These are phyloP conservation scores for Zarea fungicola DNA, from an alignment of 2,329 filamentous ascomycete species.

Conservation along the genomic window DNA sequence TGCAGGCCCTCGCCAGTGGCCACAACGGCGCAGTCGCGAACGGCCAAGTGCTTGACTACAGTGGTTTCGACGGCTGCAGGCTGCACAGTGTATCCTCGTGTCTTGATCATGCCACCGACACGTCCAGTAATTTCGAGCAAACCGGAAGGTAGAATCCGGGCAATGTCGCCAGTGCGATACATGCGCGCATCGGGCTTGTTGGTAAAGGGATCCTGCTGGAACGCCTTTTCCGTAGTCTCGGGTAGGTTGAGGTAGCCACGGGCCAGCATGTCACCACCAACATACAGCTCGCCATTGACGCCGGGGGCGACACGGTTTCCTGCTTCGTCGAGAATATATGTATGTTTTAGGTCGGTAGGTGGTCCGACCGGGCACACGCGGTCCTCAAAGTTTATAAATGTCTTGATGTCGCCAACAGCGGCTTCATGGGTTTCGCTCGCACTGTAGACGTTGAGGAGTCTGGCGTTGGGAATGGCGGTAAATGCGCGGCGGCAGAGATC, in stretches of 20 bases:
- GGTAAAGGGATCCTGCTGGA: constrained; percentile 61
- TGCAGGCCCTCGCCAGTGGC: constrained; percentile 73
- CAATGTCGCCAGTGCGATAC: constrained; percentile 70
- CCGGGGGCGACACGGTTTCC: constrained; percentile 59
- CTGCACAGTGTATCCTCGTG: constrained; percentile 72
- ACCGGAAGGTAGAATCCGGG: constrained; percentile 61
- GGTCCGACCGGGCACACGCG: constrained; percentile 70
- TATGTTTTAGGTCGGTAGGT: constrained; percentile 61
- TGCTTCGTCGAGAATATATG: constrained; percentile 67
- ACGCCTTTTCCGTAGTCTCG: constrained; percentile 69
- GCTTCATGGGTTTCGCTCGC: constrained; percentile 79
- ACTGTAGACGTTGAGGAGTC: constrained; percentile 75
- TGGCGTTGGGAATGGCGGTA: constrained; percentile 61
- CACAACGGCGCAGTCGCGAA: constrained; percentile 65
- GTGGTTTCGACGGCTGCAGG: constrained; percentile 71
- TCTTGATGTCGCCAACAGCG: constrained; percentile 67
- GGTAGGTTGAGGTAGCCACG: constrained; percentile 75
- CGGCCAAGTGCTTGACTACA: constrained; percentile 63
- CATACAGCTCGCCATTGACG: constrained; percentile 65
- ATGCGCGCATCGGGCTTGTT: constrained; percentile 56
- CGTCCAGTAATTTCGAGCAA: constrained; percentile 70
- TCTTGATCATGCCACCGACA: constrained; percentile 75
- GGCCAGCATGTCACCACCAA: constrained; percentile 69
- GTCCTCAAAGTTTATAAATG: constrained; percentile 58
- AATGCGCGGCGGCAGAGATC: constrained; percentile 67